A percentile compares a stretch with the other conserved stretches of the same genome.
Conservation (phyloP, 352 stramenopile species). For the Globisporangium acanthophoron region DNA sequence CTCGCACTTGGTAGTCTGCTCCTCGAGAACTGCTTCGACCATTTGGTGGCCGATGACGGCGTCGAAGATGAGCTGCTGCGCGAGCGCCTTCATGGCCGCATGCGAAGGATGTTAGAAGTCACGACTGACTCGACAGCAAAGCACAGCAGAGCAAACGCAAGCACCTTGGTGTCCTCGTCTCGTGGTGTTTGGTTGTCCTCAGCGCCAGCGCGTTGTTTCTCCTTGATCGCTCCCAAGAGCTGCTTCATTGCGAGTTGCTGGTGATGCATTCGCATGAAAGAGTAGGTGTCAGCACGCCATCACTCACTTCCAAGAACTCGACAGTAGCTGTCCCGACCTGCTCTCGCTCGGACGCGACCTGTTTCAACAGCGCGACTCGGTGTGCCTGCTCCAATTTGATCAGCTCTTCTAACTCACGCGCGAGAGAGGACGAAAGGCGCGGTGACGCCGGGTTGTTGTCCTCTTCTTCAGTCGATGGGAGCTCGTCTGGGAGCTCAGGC, state of each 20-base stretch:
- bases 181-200: constrained; percentile 19
- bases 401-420: constrained; percentile 42
- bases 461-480: background rate
- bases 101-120: background rate
- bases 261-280: background rate
- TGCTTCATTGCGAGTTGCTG: constrained; percentile 51
- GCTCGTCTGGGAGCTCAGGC: background rate
- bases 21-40: constrained; percentile 49
- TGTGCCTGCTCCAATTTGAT: constrained; percentile 43
- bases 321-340: constrained; percentile 22
- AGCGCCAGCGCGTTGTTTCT: constrained; percentile 7
- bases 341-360: constrained; percentile 48
- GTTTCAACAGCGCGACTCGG: constrained; percentile 46
- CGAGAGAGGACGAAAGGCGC: constrained; percentile 11
- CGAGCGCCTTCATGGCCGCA: constrained; percentile 13
- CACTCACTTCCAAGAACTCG: background rate
- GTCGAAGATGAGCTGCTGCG: constrained; percentile 58
- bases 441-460: constrained; percentile 7
- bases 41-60: constrained; percentile 67
- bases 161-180: constrained; percentile 19
- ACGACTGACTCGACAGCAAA: background rate
- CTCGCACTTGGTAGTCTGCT: constrained; percentile 37
- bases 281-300: background rate
- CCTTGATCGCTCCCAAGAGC: constrained; percentile 23
- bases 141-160: background rate